Evolutionary conservation across 345 rosid genomes (phyloP).

Genomic region (Kernera saxatilis): DNA sequence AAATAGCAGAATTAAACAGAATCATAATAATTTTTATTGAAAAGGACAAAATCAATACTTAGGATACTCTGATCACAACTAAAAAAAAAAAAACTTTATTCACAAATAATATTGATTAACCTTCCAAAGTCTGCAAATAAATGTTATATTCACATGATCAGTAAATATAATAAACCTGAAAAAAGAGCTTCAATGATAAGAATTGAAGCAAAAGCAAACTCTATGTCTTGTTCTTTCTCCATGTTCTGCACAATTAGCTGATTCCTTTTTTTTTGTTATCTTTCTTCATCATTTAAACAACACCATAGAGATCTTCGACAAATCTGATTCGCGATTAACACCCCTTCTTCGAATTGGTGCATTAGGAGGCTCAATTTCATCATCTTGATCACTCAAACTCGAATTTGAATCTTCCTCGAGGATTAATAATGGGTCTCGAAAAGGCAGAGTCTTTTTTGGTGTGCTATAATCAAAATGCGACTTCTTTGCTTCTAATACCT

Average conservation of each 20-base stretch:
- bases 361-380: constrained; percentile 20
- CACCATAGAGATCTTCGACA: constrained; percentile 24
- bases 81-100: constrained; percentile 2
- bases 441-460: constrained; percentile 15
- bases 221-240: constrained; percentile 5
- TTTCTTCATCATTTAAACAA: constrained; percentile 21
- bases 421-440: not conserved
- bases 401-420: not conserved
- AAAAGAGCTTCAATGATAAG: constrained; percentile 15
- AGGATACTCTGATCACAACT: constrained; percentile 26
- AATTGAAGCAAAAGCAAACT: constrained; percentile 10
- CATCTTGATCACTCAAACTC: constrained; percentile 2
- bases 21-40: not conserved
- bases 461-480: constrained; percentile 30
- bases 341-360: constrained; percentile 19
- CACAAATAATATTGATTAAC: not conserved
- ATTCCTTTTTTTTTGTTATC: not conserved
- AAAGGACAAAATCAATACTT: constrained; percentile 18
- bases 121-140: constrained; percentile 7
- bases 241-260: constrained; percentile 9
- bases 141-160: constrained; percentile 32
- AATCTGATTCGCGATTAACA: not conserved
- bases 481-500: constrained; percentile 23
- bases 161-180: not conserved
- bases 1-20: not conserved